phyloP scores from a whole-genome alignment of 1,139 yeast species.

The Geotrichum australiense region DNA sequence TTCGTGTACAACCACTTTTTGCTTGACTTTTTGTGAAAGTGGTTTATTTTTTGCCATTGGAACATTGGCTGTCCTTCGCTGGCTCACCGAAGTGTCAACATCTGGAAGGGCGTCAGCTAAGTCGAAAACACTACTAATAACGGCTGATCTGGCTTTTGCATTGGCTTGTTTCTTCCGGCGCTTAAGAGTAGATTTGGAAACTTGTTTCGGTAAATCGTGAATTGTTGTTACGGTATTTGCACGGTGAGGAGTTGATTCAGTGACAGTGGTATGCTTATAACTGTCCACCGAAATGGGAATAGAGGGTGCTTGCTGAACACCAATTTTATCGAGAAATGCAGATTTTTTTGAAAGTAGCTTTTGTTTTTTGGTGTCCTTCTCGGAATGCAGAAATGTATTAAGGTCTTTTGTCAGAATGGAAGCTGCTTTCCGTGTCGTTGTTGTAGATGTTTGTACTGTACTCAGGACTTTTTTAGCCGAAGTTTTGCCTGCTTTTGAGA shows the following conservation, averaged over 20 bases:
- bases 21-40: conserved; percentile 28
- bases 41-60: conserved; percentile 22
- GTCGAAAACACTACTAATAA: conserved; percentile 29
- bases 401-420: conserved; percentile 19
- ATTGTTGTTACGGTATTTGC: conserved; percentile 18
- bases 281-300: conserved; percentile 14
- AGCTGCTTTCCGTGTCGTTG: conserved; percentile 10
- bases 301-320: conserved; percentile 11
- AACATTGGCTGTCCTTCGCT: conserved; percentile 17
- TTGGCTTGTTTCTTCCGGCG: conserved; percentile 27
- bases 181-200: conserved; percentile 28
- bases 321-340: conserved; percentile 20
- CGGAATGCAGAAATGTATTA: conserved; percentile 25
- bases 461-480: neutral
- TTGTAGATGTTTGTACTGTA: conserved; percentile 2
- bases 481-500: neutral
- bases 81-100: conserved; percentile 16
- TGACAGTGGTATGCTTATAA: conserved; percentile 17
- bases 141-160: conserved; percentile 26
- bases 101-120: conserved; percentile 30
- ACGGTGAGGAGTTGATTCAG: conserved; percentile 14
- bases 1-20: conserved; percentile 30
- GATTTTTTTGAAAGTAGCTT: conserved; percentile 25
- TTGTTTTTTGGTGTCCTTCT: conserved; percentile 27
- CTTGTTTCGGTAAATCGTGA: conserved; percentile 12